Conservation (phyloP, 148 eudicot species). For the Bassia scoparia region DNA sequence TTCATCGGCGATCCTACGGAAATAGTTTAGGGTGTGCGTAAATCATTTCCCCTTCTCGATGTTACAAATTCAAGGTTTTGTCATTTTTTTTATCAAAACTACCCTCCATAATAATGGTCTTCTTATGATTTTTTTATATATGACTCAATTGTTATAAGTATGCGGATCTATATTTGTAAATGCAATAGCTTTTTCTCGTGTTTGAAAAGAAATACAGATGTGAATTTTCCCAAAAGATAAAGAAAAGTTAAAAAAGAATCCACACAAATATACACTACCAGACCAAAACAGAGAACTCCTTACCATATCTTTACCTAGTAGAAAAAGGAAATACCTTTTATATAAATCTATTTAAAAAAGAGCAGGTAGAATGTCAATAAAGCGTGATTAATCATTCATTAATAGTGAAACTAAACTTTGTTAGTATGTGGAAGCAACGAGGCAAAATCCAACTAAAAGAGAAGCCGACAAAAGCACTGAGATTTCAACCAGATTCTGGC, state of each 20-base stretch:
- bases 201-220: no score
- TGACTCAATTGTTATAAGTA: no score
- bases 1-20: no score
- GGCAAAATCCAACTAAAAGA: slow-evolving; percentile 27
- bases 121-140: background rate
- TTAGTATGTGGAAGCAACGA: slow-evolving; percentile 13
- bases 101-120: background rate
- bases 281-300: background rate
- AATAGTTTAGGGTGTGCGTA: no score
- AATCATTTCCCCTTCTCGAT: no score
- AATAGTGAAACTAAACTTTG: slow-evolving; percentile 16
- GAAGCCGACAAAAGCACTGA: slow-evolving; percentile 23
- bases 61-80: no score
- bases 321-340: background rate
- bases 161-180: no score
- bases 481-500: slow-evolving; percentile 30
- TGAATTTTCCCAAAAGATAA: no score
- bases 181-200: no score
- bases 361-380: slow-evolving; percentile 23
- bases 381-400: background rate
- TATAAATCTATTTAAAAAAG: slow-evolving; percentile 2
- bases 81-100: no score
- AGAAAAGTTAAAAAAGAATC: no score
- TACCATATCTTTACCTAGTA: background rate
- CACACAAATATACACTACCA: no score